Evolutionary conservation across 108 stramenopile genomes (phyloP).

Genomic region (Seminavis robusta): DNA sequence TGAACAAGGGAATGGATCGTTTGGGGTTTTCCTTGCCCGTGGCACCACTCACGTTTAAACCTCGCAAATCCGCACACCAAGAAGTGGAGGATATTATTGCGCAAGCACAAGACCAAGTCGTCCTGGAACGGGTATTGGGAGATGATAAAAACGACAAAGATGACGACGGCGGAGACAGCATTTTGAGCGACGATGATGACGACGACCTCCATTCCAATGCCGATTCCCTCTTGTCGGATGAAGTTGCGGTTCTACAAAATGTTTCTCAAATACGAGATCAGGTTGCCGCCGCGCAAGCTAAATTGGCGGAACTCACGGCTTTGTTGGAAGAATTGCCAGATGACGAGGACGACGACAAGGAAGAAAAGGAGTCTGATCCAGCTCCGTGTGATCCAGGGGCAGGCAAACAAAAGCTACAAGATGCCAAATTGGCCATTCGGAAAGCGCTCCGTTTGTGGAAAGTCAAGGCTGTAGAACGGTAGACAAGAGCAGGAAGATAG

Average conservation of each 20-base stretch:
- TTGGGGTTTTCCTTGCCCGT: conserved; percentile 29
- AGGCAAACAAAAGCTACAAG: too few relatives aligned
- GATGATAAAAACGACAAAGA: conserved; percentile 8
- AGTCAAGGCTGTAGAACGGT: too few relatives aligned
- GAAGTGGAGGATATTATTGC: conserved; percentile 49
- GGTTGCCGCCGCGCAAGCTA: conserved; percentile 22
- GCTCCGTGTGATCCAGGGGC: too few relatives aligned
- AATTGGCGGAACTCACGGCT: conserved; percentile 28
- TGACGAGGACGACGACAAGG: too few relatives aligned
- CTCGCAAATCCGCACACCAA: conserved; percentile 36
- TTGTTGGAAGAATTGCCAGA: too few relatives aligned
- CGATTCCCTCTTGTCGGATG: conserved; percentile 14
- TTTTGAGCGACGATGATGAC: background rate
- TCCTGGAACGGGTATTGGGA: background rate
- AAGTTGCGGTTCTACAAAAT: conserved; percentile 22
- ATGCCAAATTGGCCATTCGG: too few relatives aligned
- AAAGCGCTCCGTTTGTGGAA: too few relatives aligned
- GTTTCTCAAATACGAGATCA: conserved; percentile 16
- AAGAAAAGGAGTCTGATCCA: too few relatives aligned
- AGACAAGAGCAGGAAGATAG: too few relatives aligned
- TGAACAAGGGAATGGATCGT: conserved; percentile 34
- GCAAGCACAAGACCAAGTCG: conserved; percentile 45
- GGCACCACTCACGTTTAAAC: too few relatives aligned
- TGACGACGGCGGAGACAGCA: background rate
- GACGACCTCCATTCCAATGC: background rate